Evolutionary conservation across 129 eudicot genomes (phyloP), one percentile per base, ranked within the genome.

Genomic region (Calendula officinalis): DNA sequence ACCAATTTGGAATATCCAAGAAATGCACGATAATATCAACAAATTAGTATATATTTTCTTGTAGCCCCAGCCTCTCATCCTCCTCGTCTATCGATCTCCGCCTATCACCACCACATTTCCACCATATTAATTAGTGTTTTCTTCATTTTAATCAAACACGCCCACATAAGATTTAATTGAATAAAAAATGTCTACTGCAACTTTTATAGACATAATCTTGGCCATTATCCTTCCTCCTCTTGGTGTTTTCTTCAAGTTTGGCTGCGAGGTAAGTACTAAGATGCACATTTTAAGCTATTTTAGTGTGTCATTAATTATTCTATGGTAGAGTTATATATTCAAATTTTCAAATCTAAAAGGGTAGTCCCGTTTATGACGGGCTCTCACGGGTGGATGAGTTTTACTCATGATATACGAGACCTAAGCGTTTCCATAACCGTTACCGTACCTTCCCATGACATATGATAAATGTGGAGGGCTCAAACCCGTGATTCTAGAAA

Each of bases 201-300:
- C 74, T 56, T 82, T 39, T 42, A 17, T 85, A 40, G 88, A 85
- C 45, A 85, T 85, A 35, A 6, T 85, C 10, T 51, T 85, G 49
- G 83, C 94, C 54, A 82, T 82, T 53, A 5, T 85, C 54, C 56
- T 85, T 72, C 94, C 94, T 64, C 94, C 88, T 4, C 88, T 85
- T 34, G 88, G 94, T 40, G 88, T 85, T 43, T 79, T 85, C 79
- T 53, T 85, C 67, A 85, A 76, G 76, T 85, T 61, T 15, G 83
- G 85, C 39, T 82, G 88, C 77, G 6, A 62, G 77, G 94, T 78
- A 65, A 10, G 49, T 44, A 22, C 30, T 22, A 22, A 22, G 30
- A 22, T 22, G 30, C 30, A 22, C 30, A 22, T 22, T 22, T 22
- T 22, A 22, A 22, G 30, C 30, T 22, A 22, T 22, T 22, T 22